phyloP scores from a whole-genome alignment of 352 stramenopile species.

The Blastocystis sp. region DNA sequence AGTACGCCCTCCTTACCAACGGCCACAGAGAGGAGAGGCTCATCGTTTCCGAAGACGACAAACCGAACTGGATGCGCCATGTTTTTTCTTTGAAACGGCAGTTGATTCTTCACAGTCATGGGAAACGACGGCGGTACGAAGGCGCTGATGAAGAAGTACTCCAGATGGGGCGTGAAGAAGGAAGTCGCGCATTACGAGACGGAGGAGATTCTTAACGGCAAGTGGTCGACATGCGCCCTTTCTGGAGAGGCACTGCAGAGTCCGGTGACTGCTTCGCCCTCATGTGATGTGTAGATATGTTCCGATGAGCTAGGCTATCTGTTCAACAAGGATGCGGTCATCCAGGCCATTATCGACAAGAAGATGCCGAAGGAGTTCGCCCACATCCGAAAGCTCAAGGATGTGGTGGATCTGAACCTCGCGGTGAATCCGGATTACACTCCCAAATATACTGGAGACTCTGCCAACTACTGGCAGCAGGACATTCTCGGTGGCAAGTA shows the following conservation, averaged over 20 bases:
- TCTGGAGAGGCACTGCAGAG: slow-evolving; percentile 62
- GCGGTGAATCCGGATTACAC: slow-evolving; percentile 47
- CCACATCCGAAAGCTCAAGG: slow-evolving; percentile 67
- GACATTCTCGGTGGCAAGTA: slow-evolving; percentile 59
- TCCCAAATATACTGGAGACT: slow-evolving; percentile 42
- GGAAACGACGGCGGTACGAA: slow-evolving; percentile 67
- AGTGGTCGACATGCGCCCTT: slow-evolving; percentile 64
- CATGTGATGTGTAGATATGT: slow-evolving; percentile 29
- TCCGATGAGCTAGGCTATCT: slow-evolving; percentile 68
- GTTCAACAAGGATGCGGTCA: slow-evolving; percentile 51
- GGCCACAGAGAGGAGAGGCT: slow-evolving; percentile 39
- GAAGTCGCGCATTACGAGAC: slow-evolving; percentile 50
- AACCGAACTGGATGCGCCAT: slow-evolving; percentile 63
- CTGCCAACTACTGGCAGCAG: slow-evolving; percentile 59
- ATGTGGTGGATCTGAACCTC: slow-evolving; percentile 56
- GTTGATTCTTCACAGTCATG: slow-evolving; percentile 38
- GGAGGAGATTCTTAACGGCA: slow-evolving; percentile 59
- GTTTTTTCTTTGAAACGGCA: neutral
- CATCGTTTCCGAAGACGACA: slow-evolving; percentile 56
- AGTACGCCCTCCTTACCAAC: slow-evolving; percentile 42
- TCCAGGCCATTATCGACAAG: slow-evolving; percentile 65
- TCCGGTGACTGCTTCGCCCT: neutral
- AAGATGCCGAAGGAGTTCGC: slow-evolving; percentile 37
- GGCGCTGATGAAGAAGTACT: slow-evolving; percentile 49
- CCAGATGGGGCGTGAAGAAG: slow-evolving; percentile 61